Evolutionary conservation across 257 asterid genomes (phyloP), one percentile per base, ranked within the genome.

Genomic region (Verbena officinalis): DNA sequence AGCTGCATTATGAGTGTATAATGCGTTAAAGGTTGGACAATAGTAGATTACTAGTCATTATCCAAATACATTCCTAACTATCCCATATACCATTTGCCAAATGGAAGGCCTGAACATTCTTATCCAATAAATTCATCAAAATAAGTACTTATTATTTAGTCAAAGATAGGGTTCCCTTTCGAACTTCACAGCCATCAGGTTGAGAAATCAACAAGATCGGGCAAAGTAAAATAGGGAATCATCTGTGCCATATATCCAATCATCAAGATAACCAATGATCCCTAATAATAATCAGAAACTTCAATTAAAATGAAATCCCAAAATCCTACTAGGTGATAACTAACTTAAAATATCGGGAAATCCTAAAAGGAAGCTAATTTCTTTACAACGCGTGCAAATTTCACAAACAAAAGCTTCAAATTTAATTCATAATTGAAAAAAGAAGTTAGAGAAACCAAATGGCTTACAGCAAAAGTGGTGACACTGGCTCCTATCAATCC

Each of bases 401-500:
- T 24, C 46, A 23, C 55, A 30, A 13, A 13, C 14, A 52, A 33
- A 12, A 24, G 24, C 30, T 17, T 19, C 56, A 61, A 58, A 5
- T n/a, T 31, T 7, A 43, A 24, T 9, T 4, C 1, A 17, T 9
- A 12, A 36, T 16, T 4, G 7, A 6, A 20, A 27, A 21, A 49
- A 59, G n/a, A 39, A 16, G 15, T 24, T 0, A 20, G 44, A 42
- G 42, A 34, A 72, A 65, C 7, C 27, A 33, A 42, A 61, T 51
- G 27, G 52, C 85, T 64, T 80, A 91, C 98, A 11, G 98, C 95
- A 17, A 82, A 68, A 20, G 90, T 79, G 71, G 96, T 86, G 72
- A 78, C 85, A 36, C 95, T 75, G 67, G 98, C 98, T 65, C 96
- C 98, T 30, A 91, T 80, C 21, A 89, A 71, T 39, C 95, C 95